Evolutionary conservation across 148 eudicot species (phyloP).

Genomic region (Cornus florida): DNA sequence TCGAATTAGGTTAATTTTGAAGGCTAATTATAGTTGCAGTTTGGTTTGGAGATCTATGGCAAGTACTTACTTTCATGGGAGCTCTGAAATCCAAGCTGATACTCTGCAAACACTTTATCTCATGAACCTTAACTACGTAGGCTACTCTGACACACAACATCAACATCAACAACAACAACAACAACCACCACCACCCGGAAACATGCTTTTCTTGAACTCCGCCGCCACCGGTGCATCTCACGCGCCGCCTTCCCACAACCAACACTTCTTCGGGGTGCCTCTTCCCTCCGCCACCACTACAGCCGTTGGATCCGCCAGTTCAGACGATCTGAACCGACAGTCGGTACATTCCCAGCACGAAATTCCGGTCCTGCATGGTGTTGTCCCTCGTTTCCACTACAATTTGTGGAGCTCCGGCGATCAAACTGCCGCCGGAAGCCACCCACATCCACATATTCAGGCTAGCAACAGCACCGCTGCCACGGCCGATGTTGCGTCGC

Average conservation of each 20-base stretch:
- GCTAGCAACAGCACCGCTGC: neutral
- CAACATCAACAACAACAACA: neutral
- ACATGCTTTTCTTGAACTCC: slow-evolving; percentile 21
- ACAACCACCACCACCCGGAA: slow-evolving; percentile 26
- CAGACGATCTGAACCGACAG: slow-evolving; percentile 24
- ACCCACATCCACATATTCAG: neutral
- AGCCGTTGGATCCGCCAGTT: slow-evolving; percentile 10
- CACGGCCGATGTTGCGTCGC: slow-evolving; percentile 4
- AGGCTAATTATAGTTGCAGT: neutral
- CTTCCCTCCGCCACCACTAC: slow-evolving; percentile 21
- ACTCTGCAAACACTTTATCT: slow-evolving; percentile 70
- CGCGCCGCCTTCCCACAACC: slow-evolving; percentile 34
- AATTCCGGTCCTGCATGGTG: slow-evolving; percentile 33
- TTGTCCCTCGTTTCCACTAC: slow-evolving; percentile 50
- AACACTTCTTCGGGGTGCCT: slow-evolving; percentile 71
- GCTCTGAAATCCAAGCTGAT: slow-evolving; percentile 69
- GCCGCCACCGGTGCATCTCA: slow-evolving; percentile 17
- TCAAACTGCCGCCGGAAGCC: neutral
- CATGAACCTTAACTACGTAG: slow-evolving; percentile 67
- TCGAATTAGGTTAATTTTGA: neutral
- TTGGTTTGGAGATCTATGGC: slow-evolving; percentile 34
- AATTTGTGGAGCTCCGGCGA: slow-evolving; percentile 49
- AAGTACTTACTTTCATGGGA: slow-evolving; percentile 54
- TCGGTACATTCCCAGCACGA: slow-evolving; percentile 24
- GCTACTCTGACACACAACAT: slow-evolving; percentile 28